phyloP scores from a whole-genome alignment of 2,329 filamentous ascomycete genomes.

The Myriosclerotinia duriaeana region DNA sequence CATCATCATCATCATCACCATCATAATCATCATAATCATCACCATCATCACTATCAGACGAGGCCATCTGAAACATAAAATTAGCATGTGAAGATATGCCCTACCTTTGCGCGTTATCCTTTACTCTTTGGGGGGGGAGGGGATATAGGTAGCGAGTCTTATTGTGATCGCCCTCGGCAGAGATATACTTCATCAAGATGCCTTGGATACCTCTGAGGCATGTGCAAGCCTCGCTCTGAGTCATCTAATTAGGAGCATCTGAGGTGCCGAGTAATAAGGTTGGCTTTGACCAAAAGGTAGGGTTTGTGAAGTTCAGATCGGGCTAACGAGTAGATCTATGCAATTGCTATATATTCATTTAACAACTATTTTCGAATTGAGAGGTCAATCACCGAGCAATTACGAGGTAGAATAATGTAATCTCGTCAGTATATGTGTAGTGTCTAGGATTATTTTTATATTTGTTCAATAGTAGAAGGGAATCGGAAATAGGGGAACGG shows the following conservation, averaged over 20 bases:
- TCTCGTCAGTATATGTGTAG: neutral
- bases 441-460: neutral
- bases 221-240: slow-evolving; percentile 17
- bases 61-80: slow-evolving; percentile 12
- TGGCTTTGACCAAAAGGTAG: slow-evolving; percentile 7
- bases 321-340: neutral
- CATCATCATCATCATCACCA: neutral
- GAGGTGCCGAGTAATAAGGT: slow-evolving; percentile 4
- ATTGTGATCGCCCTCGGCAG: slow-evolving; percentile 20
- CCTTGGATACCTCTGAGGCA: slow-evolving; percentile 9
- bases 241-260: slow-evolving; percentile 3
- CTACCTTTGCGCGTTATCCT: neutral
- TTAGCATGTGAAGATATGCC: slow-evolving; percentile 11
- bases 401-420: neutral
- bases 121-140: neutral
- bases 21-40: slow-evolving; percentile 12
- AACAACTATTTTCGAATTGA: neutral
- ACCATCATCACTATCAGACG: neutral
- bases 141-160: neutral
- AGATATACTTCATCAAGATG: neutral
- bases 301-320: neutral
- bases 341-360: neutral
- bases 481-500: neutral
- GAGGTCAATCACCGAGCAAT: neutral
- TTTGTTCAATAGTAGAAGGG: neutral